Evolutionary conservation across 2,329 filamentous ascomycete species (phyloP), one percentile per base, ranked within the genome.

Genomic region (Venturia oleaginea): DNA sequence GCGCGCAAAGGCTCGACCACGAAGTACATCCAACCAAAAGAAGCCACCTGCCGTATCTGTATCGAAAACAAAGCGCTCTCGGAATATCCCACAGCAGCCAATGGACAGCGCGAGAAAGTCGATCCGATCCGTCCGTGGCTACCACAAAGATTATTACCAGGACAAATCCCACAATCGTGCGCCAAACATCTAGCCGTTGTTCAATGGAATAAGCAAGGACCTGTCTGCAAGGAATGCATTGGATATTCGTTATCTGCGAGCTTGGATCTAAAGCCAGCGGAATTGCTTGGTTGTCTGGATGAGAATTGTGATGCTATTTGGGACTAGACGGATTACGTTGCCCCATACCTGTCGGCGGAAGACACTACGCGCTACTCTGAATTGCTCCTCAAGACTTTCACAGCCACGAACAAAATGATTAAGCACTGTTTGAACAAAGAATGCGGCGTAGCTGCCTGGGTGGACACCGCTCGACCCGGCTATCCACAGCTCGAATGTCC

Each of bases 171-270:
- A 30, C 27, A 37, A 10, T 40, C 34, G 17, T 63, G 61, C 22
- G 43, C 46, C 34, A 32, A 40, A 8, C 61, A 63, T 43, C 34
- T 63, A 38, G 19, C 43, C 37, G 32, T 57, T n/a, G 32, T 34
- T 48, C 37, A 27, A 22, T 30, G 46, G 38, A 64, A 61, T 19
- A 34, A 48, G 38, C 1, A 30, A 37, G 63, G 63, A 8, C n/a
- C 63, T 22, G 55, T 64, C 34, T 64, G 63, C 63, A 54, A 55
- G 15, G 40, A 32, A 13, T 64, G 63, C 63, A 64, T 64, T 60
- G 63, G 34, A 22, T 40, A 54, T 27, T 43, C 54, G 3, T 17
- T 64, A 4, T 22, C 37, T 11, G 63, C 54, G 4, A 59, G 57
- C 42, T 40, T 64, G 17, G 55, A 61, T 34, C 30, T 60, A 10